A percentile compares a stretch with the other conserved stretches of the same genome.
Conservation (phyloP, 441 rosid species). For the Croton laevigatus region DNA sequence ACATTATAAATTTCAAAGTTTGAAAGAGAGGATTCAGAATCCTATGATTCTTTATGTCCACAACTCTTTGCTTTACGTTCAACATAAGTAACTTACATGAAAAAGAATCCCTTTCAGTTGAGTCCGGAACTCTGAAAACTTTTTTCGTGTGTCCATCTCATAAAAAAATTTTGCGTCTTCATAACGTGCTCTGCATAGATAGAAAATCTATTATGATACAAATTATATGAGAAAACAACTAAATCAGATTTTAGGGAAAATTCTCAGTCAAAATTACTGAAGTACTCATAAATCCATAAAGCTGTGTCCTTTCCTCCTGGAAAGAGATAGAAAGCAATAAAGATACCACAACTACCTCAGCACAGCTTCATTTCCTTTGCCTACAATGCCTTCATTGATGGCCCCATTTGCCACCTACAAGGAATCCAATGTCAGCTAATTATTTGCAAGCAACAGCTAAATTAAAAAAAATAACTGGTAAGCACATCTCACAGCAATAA, state of each 20-base stretch:
- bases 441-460: constrained; percentile 16
- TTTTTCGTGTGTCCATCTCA: constrained; percentile 76
- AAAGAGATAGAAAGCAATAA: constrained; percentile 4
- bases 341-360: constrained; percentile 60
- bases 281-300: neutral
- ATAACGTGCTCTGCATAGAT: constrained; percentile 81
- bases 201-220: constrained; percentile 16
- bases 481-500: constrained; percentile 68
- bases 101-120: constrained; percentile 90
- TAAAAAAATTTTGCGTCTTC: constrained; percentile 98
- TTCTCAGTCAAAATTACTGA: neutral
- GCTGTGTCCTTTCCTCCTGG: neutral
- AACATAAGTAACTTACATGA: constrained; percentile 61
- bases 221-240: constrained; percentile 6
- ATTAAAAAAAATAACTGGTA: constrained; percentile 19
- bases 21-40: neutral
- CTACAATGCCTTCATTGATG: constrained; percentile 68
- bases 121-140: constrained; percentile 61
- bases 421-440: constrained; percentile 26
- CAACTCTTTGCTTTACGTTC: constrained; percentile 8
- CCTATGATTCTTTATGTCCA: neutral
- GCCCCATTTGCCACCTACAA: constrained; percentile 95
- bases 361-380: constrained; percentile 98
- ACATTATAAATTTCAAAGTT: constrained; percentile 3
- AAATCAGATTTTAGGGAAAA: neutral